Evolutionary conservation across 441 rosid genomes (phyloP).

Genomic region (Erodium chrysanthum): DNA sequence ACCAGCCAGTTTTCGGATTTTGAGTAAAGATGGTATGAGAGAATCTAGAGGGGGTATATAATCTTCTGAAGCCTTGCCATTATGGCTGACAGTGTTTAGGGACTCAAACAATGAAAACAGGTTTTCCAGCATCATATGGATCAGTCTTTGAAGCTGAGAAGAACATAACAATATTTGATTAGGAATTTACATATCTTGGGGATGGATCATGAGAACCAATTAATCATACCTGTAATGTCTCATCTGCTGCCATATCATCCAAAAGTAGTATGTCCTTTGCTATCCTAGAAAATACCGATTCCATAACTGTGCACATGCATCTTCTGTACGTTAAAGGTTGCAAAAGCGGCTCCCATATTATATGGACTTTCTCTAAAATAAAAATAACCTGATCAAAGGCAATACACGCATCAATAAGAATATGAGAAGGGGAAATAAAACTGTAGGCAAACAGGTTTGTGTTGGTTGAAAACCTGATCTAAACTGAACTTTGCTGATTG

Average conservation of each 20-base stretch:
- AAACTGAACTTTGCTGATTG: conserved; percentile 83
- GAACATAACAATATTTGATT: conserved; percentile 14
- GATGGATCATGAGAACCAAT: background rate
- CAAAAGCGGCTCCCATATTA: conserved; percentile 90
- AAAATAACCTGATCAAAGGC: conserved; percentile 53
- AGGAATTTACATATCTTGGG: background rate
- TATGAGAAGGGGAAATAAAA: conserved; percentile 4
- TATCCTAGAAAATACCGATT: conserved; percentile 69
- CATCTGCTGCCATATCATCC: conserved; percentile 98
- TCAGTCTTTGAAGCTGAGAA: conserved; percentile 71
- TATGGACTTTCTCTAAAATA: conserved; percentile 79
- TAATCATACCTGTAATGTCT: conserved; percentile 64
- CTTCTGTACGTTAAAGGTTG: conserved; percentile 66
- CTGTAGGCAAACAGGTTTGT: background rate
- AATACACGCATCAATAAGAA: conserved; percentile 5
- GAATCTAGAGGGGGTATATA: conserved; percentile 37
- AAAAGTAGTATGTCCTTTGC: conserved; percentile 66
- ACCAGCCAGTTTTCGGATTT: conserved; percentile 84
- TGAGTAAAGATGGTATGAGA: conserved; percentile 61
- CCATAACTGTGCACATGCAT: conserved; percentile 73
- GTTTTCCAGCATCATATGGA: conserved; percentile 68
- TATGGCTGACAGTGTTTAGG: conserved; percentile 29
- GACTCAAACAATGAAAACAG: conserved; percentile 59
- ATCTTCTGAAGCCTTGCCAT: conserved; percentile 34
- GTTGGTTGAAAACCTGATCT: conserved; percentile 49